Base-by-base conservation (phyloP, 2,329 filamentous ascomycete species). In the Pyrenophora graminea region DNA sequence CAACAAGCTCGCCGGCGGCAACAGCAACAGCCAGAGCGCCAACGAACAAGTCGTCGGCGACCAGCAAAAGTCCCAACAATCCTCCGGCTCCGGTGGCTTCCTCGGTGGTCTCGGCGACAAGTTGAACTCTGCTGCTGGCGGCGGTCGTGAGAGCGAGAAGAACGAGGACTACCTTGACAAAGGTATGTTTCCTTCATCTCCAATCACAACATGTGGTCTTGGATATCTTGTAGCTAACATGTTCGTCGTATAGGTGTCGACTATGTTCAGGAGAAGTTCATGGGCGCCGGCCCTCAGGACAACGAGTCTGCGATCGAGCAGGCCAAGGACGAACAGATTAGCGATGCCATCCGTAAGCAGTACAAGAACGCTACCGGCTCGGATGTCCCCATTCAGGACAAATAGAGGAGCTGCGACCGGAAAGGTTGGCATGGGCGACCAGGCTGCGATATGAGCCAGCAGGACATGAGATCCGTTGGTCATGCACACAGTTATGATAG, bases 141-240 rank as follows among this genome's bases (percentile, higher is more conserved):
- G 90, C 45, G 90, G 90, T 32, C 75, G 75, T 30, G 78, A 89
- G 73, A 85, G 86, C 69, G 90, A 93, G 82, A 86, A 90, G 82
- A 88, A 91, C 63, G 89, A 94, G 74, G 89, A 93, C 67, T 76
- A 73, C n/a, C 82, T 94, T 45, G 90, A 94, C 77, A 94, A 94
- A 78, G 86, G 89, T 90, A 71, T 43, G 56, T 58, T 13, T 18
- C 21, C 7, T 7, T 18, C 25, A 10, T 0, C 10, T 7, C 8
- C 10, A 19, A 34, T 43, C 15, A 31, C 27, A 37, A 51, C 42
- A 37, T 25, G 30, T 48, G 55, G 6, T n/a, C 9, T 13, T 34
- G 19, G 3, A 33, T 21, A 15, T 13, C 9, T 4, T 2, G 27
- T 17, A 19, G 49, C 56, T 63, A 12, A 49, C 41, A 13, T 17